These are phyloP conservation scores for Talaromyces islandicus DNA, from an alignment of 2,329 filamentous ascomycete species.

Conservation along the genomic window DNA sequence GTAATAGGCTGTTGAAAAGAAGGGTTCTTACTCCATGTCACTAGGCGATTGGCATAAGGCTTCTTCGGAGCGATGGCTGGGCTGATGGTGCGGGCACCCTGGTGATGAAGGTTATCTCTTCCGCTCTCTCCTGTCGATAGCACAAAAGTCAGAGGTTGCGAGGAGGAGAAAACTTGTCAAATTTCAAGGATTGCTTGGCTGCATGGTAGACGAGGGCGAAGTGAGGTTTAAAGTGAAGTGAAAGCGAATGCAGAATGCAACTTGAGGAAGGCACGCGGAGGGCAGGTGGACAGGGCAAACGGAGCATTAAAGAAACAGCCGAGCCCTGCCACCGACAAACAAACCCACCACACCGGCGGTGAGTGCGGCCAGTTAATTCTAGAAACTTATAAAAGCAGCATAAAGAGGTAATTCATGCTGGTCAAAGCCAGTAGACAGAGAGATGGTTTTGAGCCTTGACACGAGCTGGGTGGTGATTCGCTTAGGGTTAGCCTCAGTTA, in stretches of 20 bases:
- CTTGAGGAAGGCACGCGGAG: background rate
- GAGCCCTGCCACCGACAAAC: background rate
- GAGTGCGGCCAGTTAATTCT: background rate
- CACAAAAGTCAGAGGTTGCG: background rate
- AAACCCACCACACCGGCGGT: background rate
- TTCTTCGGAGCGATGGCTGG: background rate
- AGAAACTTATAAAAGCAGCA: background rate
- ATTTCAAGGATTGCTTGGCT: background rate
- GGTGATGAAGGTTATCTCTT: too few species aligned
- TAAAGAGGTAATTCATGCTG: background rate
- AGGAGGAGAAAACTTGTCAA: background rate
- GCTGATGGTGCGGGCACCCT: too few species aligned
- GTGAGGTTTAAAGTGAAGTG: background rate
- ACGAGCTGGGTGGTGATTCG: background rate
- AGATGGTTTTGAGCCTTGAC: background rate
- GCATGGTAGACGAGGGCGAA: background rate
- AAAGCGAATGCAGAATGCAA: background rate
- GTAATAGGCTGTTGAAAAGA: background rate
- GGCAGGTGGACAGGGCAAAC: background rate
- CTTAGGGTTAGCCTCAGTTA: background rate
- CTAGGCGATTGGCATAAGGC: background rate
- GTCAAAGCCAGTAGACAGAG: background rate
- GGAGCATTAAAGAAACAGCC: background rate
- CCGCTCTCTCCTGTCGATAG: background rate
- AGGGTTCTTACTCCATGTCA: background rate